Evolutionary conservation across 1,284 basidiomycete genomes (phyloP).

Genomic region (Tylopilus sp.): DNA sequence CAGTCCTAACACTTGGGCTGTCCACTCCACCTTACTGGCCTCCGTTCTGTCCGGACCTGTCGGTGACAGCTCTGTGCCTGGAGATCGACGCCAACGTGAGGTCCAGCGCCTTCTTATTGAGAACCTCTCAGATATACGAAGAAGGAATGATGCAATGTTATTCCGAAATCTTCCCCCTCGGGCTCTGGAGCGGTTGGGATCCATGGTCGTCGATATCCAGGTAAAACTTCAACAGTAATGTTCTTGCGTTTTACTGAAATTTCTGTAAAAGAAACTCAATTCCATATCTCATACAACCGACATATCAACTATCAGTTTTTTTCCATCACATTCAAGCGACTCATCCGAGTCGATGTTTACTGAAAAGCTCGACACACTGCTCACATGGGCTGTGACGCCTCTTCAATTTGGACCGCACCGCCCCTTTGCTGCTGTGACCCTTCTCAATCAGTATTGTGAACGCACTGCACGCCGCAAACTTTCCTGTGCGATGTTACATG

Average conservation of each 20-base stretch:
- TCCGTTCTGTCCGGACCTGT: conserved; percentile 57
- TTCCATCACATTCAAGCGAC: conserved; percentile 54
- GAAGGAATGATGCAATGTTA: conserved; percentile 81
- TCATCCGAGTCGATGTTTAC: conserved; percentile 59
- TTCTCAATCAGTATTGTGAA: conserved; percentile 80
- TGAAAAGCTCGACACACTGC: conserved; percentile 83
- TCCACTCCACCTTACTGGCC: conserved; percentile 59
- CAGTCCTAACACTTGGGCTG: conserved; percentile 75
- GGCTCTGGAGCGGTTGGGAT: conserved; percentile 64
- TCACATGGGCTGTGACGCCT: conserved; percentile 90
- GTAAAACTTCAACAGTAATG: conserved; percentile 43
- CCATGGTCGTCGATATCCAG: conserved; percentile 82
- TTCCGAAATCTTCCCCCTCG: conserved; percentile 76
- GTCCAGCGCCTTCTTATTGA: conserved; percentile 59
- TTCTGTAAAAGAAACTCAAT: conserved; percentile 73
- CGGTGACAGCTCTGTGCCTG: conserved; percentile 40
- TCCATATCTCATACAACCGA: conserved; percentile 81
- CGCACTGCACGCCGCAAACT: conserved; percentile 68
- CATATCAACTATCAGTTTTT: conserved; percentile 72
- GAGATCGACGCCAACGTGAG: conserved; percentile 49
- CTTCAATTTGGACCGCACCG: conserved; percentile 90
- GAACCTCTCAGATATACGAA: conserved; percentile 67
- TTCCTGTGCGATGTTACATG: conserved; percentile 70
- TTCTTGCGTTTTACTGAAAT: not conserved
- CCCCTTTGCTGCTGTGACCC: conserved; percentile 82